A percentile compares a stretch with the other conserved stretches of the same genome.
phyloP scores from a whole-genome alignment of 495 filamentous ascomycete genomes.

The Letharia lupina region DNA sequence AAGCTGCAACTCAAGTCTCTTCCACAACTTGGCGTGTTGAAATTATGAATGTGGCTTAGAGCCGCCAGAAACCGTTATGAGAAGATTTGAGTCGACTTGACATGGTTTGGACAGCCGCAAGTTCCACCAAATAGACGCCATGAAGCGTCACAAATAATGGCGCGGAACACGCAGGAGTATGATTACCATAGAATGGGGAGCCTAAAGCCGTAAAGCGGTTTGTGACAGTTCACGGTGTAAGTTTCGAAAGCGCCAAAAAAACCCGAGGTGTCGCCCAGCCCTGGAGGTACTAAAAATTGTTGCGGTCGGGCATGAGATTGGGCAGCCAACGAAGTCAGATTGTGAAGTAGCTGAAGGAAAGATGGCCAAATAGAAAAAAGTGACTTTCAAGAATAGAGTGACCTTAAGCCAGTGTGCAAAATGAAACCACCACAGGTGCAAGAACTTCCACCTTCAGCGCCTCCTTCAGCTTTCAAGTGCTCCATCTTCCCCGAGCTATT shows the following conservation, averaged over 20 bases:
- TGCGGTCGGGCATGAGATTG: background rate
- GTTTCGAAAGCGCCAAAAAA: background rate
- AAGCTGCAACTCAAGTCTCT: background rate
- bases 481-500: background rate
- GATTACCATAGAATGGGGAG: background rate
- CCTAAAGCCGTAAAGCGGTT: background rate
- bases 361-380: background rate
- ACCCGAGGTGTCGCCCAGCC: background rate
- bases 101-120: background rate
- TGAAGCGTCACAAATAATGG: background rate
- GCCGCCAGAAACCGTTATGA: background rate
- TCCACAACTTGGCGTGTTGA: background rate
- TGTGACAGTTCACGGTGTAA: background rate
- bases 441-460: background rate
- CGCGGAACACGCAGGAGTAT: background rate
- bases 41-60: background rate
- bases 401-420: background rate
- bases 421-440: background rate
- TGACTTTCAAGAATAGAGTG: background rate
- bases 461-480: background rate
- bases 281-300: background rate
- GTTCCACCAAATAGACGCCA: background rate
- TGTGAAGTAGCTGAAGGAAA: background rate
- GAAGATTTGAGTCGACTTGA: background rate
- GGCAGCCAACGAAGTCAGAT: background rate